Conservation (phyloP, 768 basidiomycete species). For the Suillus decipiens region DNA sequence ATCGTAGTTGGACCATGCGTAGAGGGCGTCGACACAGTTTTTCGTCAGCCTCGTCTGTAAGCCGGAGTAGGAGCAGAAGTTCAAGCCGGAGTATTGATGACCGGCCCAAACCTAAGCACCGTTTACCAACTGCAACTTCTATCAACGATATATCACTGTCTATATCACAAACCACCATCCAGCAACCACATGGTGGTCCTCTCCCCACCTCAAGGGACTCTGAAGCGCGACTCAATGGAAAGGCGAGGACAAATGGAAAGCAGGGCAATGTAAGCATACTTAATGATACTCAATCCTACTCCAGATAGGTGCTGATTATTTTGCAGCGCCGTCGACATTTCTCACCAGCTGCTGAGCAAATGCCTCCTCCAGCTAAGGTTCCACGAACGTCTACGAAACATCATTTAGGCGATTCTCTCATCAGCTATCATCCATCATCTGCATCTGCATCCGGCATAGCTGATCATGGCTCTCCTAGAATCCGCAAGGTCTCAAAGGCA, state of each 20-base stretch:
- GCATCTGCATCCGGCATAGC: conserved; percentile 16
- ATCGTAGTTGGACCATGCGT: conserved; percentile 39
- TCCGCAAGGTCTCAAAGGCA: conserved; percentile 37
- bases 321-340: conserved; percentile 21
- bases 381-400: conserved; percentile 22
- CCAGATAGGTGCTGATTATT: conserved; percentile 14
- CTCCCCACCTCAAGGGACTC: conserved; percentile 16
- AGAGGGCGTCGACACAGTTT: conserved; percentile 42
- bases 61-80: conserved; percentile 54
- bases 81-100: conserved; percentile 55
- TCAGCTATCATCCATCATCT: conserved; percentile 11
- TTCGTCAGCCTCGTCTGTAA: conserved; percentile 57
- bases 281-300: conserved; percentile 9
- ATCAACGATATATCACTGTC: conserved; percentile 36
- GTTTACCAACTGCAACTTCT: conserved; percentile 54
- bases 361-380: conserved; percentile 34
- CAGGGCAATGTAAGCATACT: conserved; percentile 30
- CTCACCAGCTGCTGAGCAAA: conserved; percentile 31
- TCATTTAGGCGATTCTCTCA: conserved; percentile 17
- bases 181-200: conserved; percentile 15
- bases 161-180: conserved; percentile 32
- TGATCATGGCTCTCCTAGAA: conserved; percentile 21
- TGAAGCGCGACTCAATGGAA: conserved; percentile 38
- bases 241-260: conserved; percentile 38
- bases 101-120: conserved; percentile 58